These are phyloP conservation scores for Syncephalastrum contaminatum DNA, from an alignment of 371 early-diverging fungal genomes.

Conservation along the genomic window DNA sequence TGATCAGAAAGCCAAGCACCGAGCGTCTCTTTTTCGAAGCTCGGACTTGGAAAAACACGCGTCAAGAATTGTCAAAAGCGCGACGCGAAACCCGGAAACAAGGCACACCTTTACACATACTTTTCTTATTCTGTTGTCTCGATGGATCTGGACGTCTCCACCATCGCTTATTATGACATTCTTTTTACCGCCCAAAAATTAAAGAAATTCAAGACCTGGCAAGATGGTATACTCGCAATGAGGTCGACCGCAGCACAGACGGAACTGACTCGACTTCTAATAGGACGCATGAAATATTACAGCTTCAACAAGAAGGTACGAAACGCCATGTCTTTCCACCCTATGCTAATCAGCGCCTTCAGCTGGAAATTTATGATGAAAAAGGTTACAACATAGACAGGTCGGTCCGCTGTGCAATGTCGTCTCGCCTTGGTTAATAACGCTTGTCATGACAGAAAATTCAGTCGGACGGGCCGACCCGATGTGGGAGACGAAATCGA, in stretches of 20 bases:
- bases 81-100: no score
- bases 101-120: no score
- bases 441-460: conserved; percentile 28
- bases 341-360: not conserved
- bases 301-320: conserved; percentile 45
- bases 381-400: conserved; percentile 49
- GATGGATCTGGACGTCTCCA: conserved; percentile 23
- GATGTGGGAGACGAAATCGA: conserved; percentile 59
- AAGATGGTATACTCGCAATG: conserved; percentile 45
- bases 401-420: conserved; percentile 8
- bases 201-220: conserved; percentile 66
- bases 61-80: no score
- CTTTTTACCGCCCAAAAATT: conserved; percentile 60
- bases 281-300: conserved; percentile 47
- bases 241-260: not conserved
- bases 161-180: conserved; percentile 23
- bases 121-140: no score
- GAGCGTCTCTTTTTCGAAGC: no score
- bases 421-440: not conserved
- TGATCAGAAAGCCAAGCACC: no score
- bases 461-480: conserved; percentile 40
- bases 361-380: conserved; percentile 47
- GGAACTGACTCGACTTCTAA: not conserved
- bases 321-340: no score
- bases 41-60: no score